A percentile compares a stretch with the other conserved stretches of the same genome.
Evolutionary conservation across 1,139 yeast genomes (phyloP).

Genomic region (Debaryomyces robertsiae): DNA sequence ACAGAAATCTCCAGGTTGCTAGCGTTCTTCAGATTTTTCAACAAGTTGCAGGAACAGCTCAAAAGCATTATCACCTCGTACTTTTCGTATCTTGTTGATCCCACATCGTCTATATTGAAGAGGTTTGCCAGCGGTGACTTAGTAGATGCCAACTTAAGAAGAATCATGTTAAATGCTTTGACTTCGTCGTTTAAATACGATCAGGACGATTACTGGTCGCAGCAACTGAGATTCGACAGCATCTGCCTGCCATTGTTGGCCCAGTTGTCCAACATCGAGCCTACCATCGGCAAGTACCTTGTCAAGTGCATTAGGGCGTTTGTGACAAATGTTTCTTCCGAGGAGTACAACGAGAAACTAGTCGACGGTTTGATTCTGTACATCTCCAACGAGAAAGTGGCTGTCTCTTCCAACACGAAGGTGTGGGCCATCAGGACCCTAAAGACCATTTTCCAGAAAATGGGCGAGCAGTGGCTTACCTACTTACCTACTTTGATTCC

Average conservation of each 20-base stretch:
- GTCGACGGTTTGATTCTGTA: conserved; percentile 41
- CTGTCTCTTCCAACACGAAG: conserved; percentile 48
- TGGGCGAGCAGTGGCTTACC: conserved; percentile 93
- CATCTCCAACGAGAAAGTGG: conserved; percentile 39
- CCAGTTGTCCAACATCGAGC: conserved; percentile 70
- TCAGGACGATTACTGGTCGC: conserved; percentile 93
- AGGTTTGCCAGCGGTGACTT: conserved; percentile 47
- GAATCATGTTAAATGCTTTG: conserved; percentile 70
- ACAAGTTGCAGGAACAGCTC: conserved; percentile 78
- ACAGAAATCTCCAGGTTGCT: conserved; percentile 57
- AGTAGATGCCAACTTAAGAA: conserved; percentile 61
- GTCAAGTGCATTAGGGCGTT: conserved; percentile 80
- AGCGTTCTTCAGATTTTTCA: conserved; percentile 85
- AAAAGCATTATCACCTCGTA: conserved; percentile 87
- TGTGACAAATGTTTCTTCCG: conserved; percentile 73
- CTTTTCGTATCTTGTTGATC: conserved; percentile 81
- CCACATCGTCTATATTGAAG: conserved; percentile 57
- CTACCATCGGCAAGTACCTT: conserved; percentile 70
- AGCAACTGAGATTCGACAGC: conserved; percentile 78
- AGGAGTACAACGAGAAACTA: conserved; percentile 69
- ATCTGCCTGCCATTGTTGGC: conserved; percentile 61
- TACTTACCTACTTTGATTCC: conserved; percentile 95
- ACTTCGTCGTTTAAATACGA: conserved; percentile 83
- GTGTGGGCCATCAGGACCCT: conserved; percentile 82
- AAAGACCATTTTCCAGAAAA: conserved; percentile 81